Conservation (phyloP, 768 basidiomycete species). For the Leucosporidium scottii region DNA sequence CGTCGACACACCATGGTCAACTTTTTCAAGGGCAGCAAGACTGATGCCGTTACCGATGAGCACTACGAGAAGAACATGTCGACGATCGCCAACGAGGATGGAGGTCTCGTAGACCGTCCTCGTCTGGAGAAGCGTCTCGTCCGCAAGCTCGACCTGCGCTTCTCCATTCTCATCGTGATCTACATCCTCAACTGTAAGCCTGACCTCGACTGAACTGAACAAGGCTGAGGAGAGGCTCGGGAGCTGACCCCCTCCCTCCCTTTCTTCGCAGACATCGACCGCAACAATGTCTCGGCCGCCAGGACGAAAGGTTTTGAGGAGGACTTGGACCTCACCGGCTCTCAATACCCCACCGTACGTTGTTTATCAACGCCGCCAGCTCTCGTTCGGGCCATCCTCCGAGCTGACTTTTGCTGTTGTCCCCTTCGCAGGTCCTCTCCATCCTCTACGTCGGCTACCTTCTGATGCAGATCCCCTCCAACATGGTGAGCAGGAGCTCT, state of each 20-base stretch:
- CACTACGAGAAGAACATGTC: background rate
- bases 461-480: constrained; percentile 19
- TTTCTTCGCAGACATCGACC: constrained; percentile 1
- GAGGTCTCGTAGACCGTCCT: constrained; percentile 14
- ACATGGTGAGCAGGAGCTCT: background rate
- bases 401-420: background rate
- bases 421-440: background rate
- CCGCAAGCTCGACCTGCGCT: constrained; percentile 41
- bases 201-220: no score
- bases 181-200: constrained; percentile 36
- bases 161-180: constrained; percentile 35
- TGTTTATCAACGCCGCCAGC: constrained; percentile 5
- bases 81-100: background rate
- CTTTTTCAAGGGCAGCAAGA: no score
- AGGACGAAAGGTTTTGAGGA: constrained; percentile 35
- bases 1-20: no score
- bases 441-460: constrained; percentile 31
- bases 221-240: no score
- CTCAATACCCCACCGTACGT: constrained; percentile 33
- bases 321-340: constrained; percentile 38
- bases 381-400: background rate
- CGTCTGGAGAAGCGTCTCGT: constrained; percentile 40
- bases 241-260: no score
- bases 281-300: constrained; percentile 25
- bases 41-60: constrained; percentile 5